Percentiles rank a stretch among this genome's conserved stretches.
Evolutionary conservation across 768 basidiomycete genomes (phyloP).

Genomic region (Suillus placidus): DNA sequence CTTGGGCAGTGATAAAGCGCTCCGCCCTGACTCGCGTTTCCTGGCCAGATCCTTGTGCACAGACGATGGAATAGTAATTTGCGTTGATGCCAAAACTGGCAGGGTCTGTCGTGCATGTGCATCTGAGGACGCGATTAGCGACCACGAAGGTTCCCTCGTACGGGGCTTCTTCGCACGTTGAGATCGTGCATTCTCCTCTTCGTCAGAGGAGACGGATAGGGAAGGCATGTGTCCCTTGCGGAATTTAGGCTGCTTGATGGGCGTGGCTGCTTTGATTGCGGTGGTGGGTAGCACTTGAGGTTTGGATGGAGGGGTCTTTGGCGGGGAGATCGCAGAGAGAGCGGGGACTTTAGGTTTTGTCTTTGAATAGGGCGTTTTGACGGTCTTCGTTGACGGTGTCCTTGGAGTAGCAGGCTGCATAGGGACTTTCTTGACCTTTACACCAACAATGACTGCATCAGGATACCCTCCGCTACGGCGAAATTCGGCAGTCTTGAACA

Average conservation of each 20-base stretch:
- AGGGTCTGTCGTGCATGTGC: conserved; percentile 22
- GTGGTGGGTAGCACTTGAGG: conserved; percentile 6
- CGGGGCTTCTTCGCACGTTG: conserved; percentile 65
- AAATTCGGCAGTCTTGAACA: conserved; percentile 13
- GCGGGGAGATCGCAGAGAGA: conserved; percentile 7
- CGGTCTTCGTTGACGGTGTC: conserved; percentile 8
- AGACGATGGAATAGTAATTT: conserved; percentile 26
- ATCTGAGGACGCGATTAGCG: conserved; percentile 26
- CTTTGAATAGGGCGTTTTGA: conserved; percentile 2
- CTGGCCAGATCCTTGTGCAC: conserved; percentile 10
- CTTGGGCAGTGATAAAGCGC: conserved; percentile 24
- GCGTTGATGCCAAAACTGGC: conserved; percentile 19
- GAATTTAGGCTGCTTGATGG: conserved; percentile 23
- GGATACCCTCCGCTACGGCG: conserved; percentile 19
- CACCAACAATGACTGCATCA: conserved; percentile 24
- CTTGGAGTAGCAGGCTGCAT: conserved; percentile 39
- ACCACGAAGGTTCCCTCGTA: conserved; percentile 38
- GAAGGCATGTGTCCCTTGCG: conserved; percentile 40
- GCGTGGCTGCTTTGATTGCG: conserved; percentile 22
- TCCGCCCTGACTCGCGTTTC: conserved; percentile 22
- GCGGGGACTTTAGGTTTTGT: neutral
- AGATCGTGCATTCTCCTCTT: conserved; percentile 69
- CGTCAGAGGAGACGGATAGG: conserved; percentile 68
- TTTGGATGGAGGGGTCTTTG: conserved; percentile 31
- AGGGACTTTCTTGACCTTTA: conserved; percentile 50